Conservation (phyloP, 345 rosid genomes). For the Aquilaria malaccensis region DNA sequence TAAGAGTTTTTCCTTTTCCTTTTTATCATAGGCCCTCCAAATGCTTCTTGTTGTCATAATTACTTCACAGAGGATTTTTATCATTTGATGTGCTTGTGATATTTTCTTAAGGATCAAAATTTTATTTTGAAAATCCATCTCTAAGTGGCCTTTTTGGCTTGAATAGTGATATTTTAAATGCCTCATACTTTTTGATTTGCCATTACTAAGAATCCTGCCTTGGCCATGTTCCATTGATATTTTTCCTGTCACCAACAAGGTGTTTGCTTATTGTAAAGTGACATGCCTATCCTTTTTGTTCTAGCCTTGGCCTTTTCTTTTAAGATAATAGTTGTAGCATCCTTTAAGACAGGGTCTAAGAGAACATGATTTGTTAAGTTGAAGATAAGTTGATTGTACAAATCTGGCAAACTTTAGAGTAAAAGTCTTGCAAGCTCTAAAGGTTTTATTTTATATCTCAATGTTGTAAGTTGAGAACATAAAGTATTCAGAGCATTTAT, state of each 20-base stretch:
- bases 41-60: background rate
- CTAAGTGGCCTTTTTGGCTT: background rate
- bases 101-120: no score
- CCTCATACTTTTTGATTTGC: background rate
- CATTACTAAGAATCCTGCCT: background rate
- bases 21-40: background rate
- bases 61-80: background rate
- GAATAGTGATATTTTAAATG: background rate
- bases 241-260: background rate
- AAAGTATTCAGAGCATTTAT: background rate
- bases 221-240: background rate
- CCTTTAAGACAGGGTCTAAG: background rate
- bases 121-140: no score
- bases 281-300: conserved; percentile 1
- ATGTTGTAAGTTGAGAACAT: background rate
- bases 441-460: background rate
- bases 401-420: background rate
- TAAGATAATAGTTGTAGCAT: background rate
- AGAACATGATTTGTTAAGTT: background rate
- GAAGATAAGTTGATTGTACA: background rate
- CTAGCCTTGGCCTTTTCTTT: background rate
- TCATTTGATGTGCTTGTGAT: background rate
- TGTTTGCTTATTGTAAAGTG: no score
- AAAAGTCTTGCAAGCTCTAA: background rate
- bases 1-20: background rate